Percentiles rank a stretch among this genome's conserved stretches.
These are phyloP conservation scores for Colletotrichum paranaense DNA, from an alignment of 2,329 filamentous ascomycete species.

Conservation along the genomic window DNA sequence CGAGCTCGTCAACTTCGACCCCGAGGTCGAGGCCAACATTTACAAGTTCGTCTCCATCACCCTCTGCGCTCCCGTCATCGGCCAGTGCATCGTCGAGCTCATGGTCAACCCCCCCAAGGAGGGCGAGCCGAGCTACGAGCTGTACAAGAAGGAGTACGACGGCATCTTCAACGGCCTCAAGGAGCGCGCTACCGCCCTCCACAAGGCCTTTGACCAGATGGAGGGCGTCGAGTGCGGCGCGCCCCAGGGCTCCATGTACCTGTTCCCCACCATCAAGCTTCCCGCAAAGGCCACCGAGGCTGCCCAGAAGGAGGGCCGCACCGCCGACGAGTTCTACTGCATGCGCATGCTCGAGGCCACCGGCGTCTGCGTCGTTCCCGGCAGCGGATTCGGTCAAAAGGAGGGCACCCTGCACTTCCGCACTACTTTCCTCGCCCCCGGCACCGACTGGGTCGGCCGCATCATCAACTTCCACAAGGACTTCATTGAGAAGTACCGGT, in stretches of 20 bases:
- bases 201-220: constrained; percentile 93
- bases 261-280: constrained; percentile 93
- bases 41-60: constrained; percentile 99
- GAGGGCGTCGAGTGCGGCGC: constrained; percentile 92
- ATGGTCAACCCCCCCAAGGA: constrained; percentile 95
- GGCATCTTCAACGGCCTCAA: constrained; percentile 82
- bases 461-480: constrained; percentile 91
- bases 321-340: constrained; percentile 94
- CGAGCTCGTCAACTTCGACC: constrained; percentile 90
- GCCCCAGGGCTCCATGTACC: constrained; percentile 97
- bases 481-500: constrained; percentile 86
- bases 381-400: constrained; percentile 93
- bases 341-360: constrained; percentile 91
- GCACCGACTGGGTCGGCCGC: constrained; percentile 91
- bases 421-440: constrained; percentile 95
- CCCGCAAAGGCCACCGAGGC: constrained; percentile 81
- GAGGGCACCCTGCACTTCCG: constrained; percentile 92
- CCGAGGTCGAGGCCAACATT: constrained; percentile 88
- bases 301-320: constrained; percentile 78
- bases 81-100: constrained; percentile 95
- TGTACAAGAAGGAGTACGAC: constrained; percentile 89
- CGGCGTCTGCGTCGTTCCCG: constrained; percentile 93
- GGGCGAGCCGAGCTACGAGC: constrained; percentile 84
- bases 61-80: constrained; percentile 93
- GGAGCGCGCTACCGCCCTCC: constrained; percentile 84